These are phyloP conservation scores for Leccinum pellstonianum DNA, from an alignment of 768 basidiomycete species.

Conservation along the genomic window DNA sequence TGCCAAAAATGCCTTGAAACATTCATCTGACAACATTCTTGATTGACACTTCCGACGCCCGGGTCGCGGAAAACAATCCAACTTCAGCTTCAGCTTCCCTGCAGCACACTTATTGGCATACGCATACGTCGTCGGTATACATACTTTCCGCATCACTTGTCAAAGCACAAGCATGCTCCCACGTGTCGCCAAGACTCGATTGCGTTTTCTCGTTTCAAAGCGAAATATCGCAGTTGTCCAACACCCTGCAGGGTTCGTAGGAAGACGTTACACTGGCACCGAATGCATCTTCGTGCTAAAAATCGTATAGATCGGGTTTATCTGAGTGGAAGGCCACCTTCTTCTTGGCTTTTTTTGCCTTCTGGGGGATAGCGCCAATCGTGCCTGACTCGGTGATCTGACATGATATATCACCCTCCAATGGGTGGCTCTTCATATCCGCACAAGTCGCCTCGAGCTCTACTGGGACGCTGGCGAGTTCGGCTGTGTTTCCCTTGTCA, in stretches of 20 bases:
- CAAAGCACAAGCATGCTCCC: background rate
- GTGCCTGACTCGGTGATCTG: constrained; percentile 9
- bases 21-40: constrained; percentile 2
- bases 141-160: background rate
- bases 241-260: background rate
- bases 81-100: background rate
- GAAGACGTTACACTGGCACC: background rate
- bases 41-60: constrained; percentile 15
- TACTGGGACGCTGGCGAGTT: constrained; percentile 42
- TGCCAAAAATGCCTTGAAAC: constrained; percentile 20
- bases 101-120: background rate
- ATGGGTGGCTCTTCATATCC: constrained; percentile 1
- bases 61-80: constrained; percentile 1
- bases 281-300: constrained; percentile 38
- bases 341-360: constrained; percentile 55
- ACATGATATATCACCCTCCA: constrained; percentile 10
- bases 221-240: background rate
- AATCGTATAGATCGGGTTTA: constrained; percentile 71
- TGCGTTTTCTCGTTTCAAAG: background rate
- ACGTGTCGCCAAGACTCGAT: background rate
- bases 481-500: constrained; percentile 15
- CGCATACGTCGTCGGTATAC: background rate
- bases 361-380: constrained; percentile 11
- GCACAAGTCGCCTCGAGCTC: constrained; percentile 38
- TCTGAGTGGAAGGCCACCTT: constrained; percentile 69